phyloP scores from a whole-genome alignment of 805 yeast genomes.

The Cyberlindnera nakhonratchasimensis region DNA sequence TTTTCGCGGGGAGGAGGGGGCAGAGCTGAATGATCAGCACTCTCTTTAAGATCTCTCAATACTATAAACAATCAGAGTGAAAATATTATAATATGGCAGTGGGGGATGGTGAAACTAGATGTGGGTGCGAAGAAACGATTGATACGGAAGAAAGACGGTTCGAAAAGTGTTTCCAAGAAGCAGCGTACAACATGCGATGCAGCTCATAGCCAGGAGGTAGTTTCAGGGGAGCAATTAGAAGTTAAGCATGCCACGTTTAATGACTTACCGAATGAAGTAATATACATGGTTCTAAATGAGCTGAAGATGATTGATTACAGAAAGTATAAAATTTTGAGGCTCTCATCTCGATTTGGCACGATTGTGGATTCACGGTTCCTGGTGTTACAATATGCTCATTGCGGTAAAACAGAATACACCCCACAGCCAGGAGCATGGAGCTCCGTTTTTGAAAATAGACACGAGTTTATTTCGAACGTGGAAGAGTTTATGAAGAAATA shows the following conservation, averaged over 20 bases:
- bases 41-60: no score
- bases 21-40: no score
- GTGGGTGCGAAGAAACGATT: no score
- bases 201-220: no score
- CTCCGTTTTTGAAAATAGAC: neutral
- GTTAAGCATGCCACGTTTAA: neutral
- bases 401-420: neutral
- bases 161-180: no score
- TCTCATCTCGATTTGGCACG: neutral
- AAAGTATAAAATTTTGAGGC: conserved; percentile 8
- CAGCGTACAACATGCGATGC: no score
- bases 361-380: conserved; percentile 4
- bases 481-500: neutral
- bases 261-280: conserved; percentile 11
- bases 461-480: neutral
- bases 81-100: no score
- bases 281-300: conserved; percentile 1
- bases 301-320: conserved; percentile 4
- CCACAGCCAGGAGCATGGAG: neutral
- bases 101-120: no score
- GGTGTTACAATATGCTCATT: neutral
- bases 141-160: no score
- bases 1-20: no score
- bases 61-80: no score
- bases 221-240: neutral